Percentiles rank a stretch among this genome's conserved stretches.
Conservation (phyloP, 805 yeast genomes). For the Starmerella scarabaei region DNA sequence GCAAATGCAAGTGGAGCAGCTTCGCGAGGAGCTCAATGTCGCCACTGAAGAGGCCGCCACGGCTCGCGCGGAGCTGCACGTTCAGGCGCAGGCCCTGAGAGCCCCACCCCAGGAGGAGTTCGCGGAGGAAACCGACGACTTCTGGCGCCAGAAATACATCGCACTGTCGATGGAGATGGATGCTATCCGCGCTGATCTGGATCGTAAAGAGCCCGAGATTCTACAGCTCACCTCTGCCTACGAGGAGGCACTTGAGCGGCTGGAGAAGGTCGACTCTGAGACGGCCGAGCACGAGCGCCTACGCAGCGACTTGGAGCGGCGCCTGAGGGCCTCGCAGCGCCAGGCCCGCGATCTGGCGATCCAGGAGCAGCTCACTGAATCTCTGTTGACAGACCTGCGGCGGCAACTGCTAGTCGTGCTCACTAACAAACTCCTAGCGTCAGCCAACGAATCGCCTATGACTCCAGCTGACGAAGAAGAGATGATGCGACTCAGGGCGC, state of each 20-base stretch:
- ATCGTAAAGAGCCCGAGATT: conserved; percentile 62
- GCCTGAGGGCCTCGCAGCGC: conserved; percentile 25
- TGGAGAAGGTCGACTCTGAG: conserved; percentile 43
- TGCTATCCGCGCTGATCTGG: conserved; percentile 59
- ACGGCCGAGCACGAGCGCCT: conserved; percentile 32
- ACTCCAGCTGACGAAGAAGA: conserved; percentile 52
- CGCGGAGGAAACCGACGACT: conserved; percentile 15
- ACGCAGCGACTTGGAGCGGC: conserved; percentile 29
- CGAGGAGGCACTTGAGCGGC: conserved; percentile 34
- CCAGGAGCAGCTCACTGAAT: conserved; percentile 38
- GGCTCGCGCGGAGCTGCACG: conserved; percentile 20
- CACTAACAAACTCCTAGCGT: conserved; percentile 43
- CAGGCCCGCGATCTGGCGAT: conserved; percentile 34
- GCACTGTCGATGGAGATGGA: conserved; percentile 58
- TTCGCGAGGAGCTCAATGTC: conserved; percentile 9
- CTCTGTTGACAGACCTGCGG: conserved; percentile 59
- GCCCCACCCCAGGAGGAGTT: conserved; percentile 17
- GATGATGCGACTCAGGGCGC: conserved; percentile 41
- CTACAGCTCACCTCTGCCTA: conserved; percentile 4
- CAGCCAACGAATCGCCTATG: conserved; percentile 48
- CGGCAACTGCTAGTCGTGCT: conserved; percentile 68
- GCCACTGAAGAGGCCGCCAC: conserved; percentile 17
- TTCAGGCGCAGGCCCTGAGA: conserved; percentile 6
- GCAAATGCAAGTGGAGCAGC: conserved; percentile 6
- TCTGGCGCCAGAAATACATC: conserved; percentile 57